Conservation (phyloP, 495 filamentous ascomycete species). For the Lasiosphaeria miniovina region DNA sequence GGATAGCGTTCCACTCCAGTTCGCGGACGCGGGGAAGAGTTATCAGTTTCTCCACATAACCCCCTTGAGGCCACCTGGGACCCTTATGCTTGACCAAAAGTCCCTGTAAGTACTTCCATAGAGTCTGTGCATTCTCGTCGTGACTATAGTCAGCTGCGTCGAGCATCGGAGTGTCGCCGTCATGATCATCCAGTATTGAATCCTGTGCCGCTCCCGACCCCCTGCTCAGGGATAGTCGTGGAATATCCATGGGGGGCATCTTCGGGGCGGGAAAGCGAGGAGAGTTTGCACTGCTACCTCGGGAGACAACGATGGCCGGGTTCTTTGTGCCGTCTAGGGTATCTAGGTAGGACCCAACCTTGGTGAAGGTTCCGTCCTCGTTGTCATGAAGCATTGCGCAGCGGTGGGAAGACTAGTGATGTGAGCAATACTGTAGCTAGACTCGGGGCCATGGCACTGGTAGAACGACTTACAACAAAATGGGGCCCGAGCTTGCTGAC, state of each 20-base stretch:
- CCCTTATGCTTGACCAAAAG: slow-evolving; percentile 21
- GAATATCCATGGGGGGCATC: no score
- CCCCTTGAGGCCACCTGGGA: slow-evolving; percentile 5
- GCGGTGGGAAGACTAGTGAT: slow-evolving; percentile 23
- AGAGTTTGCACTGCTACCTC: slow-evolving; percentile 1
- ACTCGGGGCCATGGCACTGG: neutral
- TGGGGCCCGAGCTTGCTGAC: slow-evolving; percentile 17
- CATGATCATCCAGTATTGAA: no score
- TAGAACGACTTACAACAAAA: slow-evolving; percentile 18
- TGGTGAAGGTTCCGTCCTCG: slow-evolving; percentile 34
- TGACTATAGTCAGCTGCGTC: no score
- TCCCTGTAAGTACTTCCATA: slow-evolving; percentile 24
- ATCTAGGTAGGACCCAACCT: slow-evolving; percentile 12
- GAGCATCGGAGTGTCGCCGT: no score
- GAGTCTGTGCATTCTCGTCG: neutral
- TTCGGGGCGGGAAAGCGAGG: no score
- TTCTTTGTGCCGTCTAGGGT: slow-evolving; percentile 2
- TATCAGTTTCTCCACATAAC: slow-evolving; percentile 18
- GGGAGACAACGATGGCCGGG: slow-evolving; percentile 21
- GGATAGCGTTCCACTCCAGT: slow-evolving; percentile 20
- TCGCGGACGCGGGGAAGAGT: slow-evolving; percentile 24
- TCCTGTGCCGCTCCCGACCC: no score
- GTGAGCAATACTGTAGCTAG: neutral
- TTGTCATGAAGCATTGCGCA: slow-evolving; percentile 32
- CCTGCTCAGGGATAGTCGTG: no score